Base-by-base conservation (phyloP, 2,329 filamentous ascomycete species). In the Rutstroemia sp. region DNA sequence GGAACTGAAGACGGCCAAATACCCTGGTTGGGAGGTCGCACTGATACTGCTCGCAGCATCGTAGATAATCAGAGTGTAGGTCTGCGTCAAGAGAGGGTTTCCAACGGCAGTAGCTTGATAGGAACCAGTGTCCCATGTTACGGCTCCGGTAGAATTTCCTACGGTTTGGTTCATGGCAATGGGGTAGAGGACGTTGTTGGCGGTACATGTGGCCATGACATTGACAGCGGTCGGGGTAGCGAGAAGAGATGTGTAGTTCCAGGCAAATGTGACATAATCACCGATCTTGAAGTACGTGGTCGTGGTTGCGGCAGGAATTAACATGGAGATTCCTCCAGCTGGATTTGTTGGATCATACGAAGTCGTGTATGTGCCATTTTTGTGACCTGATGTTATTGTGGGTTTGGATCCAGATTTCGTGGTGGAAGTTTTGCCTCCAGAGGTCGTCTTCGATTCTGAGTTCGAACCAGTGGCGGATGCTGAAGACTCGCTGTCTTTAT, bases 241-340 rank as follows among this genome's bases (percentile, higher is more conserved):
- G 55, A 76, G 73, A 30, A 87, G 69, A 46, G 77, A 78, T 3
- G 83, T 86, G 72, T 85, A 86, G 71, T 86, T 86, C 82, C 82
- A 87, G 48, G 71, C 76, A 70, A 80, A 82, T 14, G 81, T 85
- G 45, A 84, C 72, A 46, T 73, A 65, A 57, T 84, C 77, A 59
- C 80, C 78, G 59, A 86, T 81, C 65, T 81, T 81, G 75, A 80
- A 84, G 42, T 83, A 74, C 57, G 77, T 73, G 9, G 75, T 73
- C 10, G 70, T 67, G 3, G 72, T 74, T 6, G 73, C 69, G 41
- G 74, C 71, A 1, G 83, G 83, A 2, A 74, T 77, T 46, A 79
- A 62, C 73, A 86, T 78, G 48, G 73, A 71, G 39, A 84, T 73
- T 52, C 74, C 72, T 50, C 79, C 83, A 2, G 75, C 72, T 8